A percentile compares a stretch with the other conserved stretches of the same genome.
Conservation (phyloP, 2,329 filamentous ascomycete species). For the Zasmidium angulare region DNA sequence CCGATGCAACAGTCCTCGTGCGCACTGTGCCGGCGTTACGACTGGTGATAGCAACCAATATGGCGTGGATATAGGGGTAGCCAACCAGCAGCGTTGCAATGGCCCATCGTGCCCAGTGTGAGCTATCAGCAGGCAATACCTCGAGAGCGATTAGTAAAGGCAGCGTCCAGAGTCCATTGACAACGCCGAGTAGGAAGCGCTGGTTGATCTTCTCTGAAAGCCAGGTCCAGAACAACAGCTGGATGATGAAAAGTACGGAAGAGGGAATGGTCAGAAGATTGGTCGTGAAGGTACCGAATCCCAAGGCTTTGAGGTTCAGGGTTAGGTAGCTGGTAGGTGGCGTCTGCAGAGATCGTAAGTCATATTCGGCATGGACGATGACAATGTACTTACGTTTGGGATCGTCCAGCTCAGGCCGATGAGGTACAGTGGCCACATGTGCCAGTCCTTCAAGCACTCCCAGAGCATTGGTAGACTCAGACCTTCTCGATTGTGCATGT, state of each 20-base stretch:
- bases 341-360: constrained; percentile 12
- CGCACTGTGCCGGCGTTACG: constrained; percentile 64
- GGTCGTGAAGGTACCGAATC: constrained; percentile 44
- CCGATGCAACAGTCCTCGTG: constrained; percentile 61
- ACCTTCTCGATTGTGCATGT: constrained; percentile 58
- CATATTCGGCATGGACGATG: not conserved
- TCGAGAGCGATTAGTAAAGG: constrained; percentile 42
- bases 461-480: constrained; percentile 52
- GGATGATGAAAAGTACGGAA: constrained; percentile 52
- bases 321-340: constrained; percentile 42
- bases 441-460: constrained; percentile 54
- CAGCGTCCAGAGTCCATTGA: constrained; percentile 44
- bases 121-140: constrained; percentile 31
- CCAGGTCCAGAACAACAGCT: constrained; percentile 50
- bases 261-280: constrained; percentile 45
- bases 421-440: constrained; percentile 57
- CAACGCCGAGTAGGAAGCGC: constrained; percentile 49
- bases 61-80: constrained; percentile 52
- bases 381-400: constrained; percentile 25
- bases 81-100: constrained; percentile 41
- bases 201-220: constrained; percentile 53
- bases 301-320: constrained; percentile 38
- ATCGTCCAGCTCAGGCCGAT: constrained; percentile 47
- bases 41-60: constrained; percentile 61
- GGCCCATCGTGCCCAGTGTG: constrained; percentile 39